Evolutionary conservation across 192 early-diverging fungal genomes (phyloP), one percentile per base, ranked within the genome.

Genomic region (Umbelopsis sp.): DNA sequence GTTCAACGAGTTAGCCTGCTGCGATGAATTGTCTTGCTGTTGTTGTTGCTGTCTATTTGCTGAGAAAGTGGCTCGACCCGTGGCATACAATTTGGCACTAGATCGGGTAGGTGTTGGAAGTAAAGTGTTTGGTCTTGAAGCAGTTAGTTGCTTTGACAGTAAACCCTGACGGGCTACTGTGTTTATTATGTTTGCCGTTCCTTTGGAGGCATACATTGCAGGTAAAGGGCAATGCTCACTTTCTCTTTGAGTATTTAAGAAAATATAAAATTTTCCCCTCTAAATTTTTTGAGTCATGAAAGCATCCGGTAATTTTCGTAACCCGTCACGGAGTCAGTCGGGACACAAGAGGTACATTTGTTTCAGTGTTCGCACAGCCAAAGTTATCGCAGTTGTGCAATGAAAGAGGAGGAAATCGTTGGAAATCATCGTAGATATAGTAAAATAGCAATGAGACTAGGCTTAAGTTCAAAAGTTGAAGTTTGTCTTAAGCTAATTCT

Each of bases 181-280:
- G 53, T 75, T 68, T 3, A 79, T 22, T 22, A 79, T 44, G 15
- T 68, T 70, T 15, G 68, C 51, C 13, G 76, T 73, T 69, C 76
- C 76, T 71, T 78, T 78, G 16, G 55, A 69, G 47, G 69, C 74
- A n/a, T 75, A 75, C 74, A 75, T 75, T 58, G 30, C 27, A 30
- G 30, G 18, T 61, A 25, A 61, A 61, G n/a, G 30, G 55, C 22
- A 25, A 25, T 35, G 30, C 27, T 10, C 13, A 61, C 13, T 5
- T 61, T 11, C 4, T 8, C 1, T 23, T 23, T 16, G 5, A 18
- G 33, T 16, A 22, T 27, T 35, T 16, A 35, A 33, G 55, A 61
- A 27, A 61, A 27, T 61, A 27, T 35, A 61, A 35, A 35, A 35
- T 61, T 61, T n/a, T 61, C 37, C 37, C 37, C 37, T 41, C 5